These are phyloP conservation scores for Thalassiosira mediterranea DNA, from an alignment of 352 stramenopile genomes.

Conservation along the genomic window DNA sequence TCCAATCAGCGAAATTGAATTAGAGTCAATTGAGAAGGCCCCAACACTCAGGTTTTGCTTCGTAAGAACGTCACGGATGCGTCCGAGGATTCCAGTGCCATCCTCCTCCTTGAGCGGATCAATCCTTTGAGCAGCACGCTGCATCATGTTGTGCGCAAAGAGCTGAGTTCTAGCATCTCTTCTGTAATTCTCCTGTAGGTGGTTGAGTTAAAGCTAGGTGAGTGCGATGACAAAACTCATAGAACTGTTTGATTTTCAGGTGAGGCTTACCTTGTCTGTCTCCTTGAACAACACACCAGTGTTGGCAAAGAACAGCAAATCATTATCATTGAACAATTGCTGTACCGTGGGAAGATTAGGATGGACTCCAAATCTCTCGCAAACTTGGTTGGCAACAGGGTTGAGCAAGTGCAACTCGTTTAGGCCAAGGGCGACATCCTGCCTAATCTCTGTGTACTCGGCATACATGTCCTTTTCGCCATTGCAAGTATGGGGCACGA, in stretches of 20 bases:
- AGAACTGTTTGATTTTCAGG: too few species aligned
- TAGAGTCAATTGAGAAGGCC: conserved; percentile 51
- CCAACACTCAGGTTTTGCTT: conserved; percentile 47
- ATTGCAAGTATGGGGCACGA: conserved; percentile 62
- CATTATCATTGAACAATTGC: conserved; percentile 69
- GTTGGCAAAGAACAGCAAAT: conserved; percentile 78
- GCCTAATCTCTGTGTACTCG: conserved; percentile 47
- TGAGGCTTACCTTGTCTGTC: conserved; percentile 48
- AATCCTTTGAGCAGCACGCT: conserved; percentile 51
- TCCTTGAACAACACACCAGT: conserved; percentile 72
- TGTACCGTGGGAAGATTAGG: conserved; percentile 48
- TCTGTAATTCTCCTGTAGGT: conserved; percentile 61
- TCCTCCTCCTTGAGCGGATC: conserved; percentile 57
- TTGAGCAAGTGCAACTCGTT: conserved; percentile 38
- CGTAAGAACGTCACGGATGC: conserved; percentile 65
- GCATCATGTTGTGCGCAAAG: conserved; percentile 76
- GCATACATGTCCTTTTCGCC: conserved; percentile 56
- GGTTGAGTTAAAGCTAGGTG: too few species aligned
- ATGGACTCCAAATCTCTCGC: conserved; percentile 80
- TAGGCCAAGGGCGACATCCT: conserved; percentile 44
- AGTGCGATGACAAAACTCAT: too few species aligned
- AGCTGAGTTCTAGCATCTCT: conserved; percentile 64
- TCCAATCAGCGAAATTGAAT: conserved; percentile 49
- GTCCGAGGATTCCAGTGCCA: conserved; percentile 78
- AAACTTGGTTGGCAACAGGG: conserved; percentile 53